Percentiles rank a stretch among this genome's conserved stretches.
phyloP scores from a whole-genome alignment of 495 filamentous ascomycete species.

The Evansstolkia leycettana region DNA sequence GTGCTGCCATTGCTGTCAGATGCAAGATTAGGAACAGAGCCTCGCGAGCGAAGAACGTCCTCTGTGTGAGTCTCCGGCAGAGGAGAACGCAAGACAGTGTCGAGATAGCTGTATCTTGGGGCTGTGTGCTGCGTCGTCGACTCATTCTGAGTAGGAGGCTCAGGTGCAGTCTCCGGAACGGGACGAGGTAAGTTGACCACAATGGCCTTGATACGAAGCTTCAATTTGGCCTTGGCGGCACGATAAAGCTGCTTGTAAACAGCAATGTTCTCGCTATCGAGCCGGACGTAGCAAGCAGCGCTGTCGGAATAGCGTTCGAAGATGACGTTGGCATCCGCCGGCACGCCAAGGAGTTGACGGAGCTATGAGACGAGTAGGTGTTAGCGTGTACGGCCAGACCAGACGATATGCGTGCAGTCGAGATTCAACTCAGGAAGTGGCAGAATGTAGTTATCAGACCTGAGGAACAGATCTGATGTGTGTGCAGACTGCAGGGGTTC shows the following conservation, averaged over 20 bases:
- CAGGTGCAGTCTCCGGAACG: slow-evolving; percentile 2
- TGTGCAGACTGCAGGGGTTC: too few relatives aligned
- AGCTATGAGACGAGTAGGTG: slow-evolving; percentile 41
- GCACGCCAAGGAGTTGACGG: slow-evolving; percentile 57
- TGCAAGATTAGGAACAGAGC: slow-evolving; percentile 2
- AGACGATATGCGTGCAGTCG: too few relatives aligned
- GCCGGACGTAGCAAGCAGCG: slow-evolving; percentile 62
- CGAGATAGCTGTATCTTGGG: slow-evolving; percentile 27
- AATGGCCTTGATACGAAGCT: slow-evolving; percentile 80
- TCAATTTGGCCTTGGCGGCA: slow-evolving; percentile 95
- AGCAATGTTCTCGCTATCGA: slow-evolving; percentile 63
- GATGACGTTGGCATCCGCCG: slow-evolving; percentile 51
- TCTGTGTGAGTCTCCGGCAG: slow-evolving; percentile 11
- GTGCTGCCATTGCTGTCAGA: slow-evolving; percentile 3
- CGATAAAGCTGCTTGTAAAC: slow-evolving; percentile 96
- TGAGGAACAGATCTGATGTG: too few relatives aligned
- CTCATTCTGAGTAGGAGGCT: slow-evolving; percentile 4
- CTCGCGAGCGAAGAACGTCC: slow-evolving; percentile 3
- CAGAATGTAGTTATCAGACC: too few relatives aligned
- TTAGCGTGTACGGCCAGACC: slow-evolving; percentile 4
- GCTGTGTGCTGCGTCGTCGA: slow-evolving; percentile 6
- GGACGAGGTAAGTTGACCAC: slow-evolving; percentile 7
- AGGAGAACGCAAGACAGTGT: slow-evolving; percentile 29
- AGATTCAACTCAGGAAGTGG: too few relatives aligned
- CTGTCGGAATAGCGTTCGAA: slow-evolving; percentile 97